phyloP scores from a whole-genome alignment of 1,284 basidiomycete genomes.

The Takashimella koratensis region DNA sequence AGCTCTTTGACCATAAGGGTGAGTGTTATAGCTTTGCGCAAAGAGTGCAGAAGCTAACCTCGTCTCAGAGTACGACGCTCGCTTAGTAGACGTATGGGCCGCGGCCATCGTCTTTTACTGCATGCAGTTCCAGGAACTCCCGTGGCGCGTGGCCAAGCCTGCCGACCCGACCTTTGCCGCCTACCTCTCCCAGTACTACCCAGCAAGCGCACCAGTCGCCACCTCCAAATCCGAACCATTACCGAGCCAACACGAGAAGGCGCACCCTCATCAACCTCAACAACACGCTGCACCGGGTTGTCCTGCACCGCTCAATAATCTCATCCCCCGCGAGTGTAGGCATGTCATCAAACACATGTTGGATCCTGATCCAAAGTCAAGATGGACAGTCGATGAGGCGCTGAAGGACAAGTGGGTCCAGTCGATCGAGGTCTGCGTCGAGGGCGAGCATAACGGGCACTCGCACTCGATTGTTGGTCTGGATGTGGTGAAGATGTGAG shows the following conservation, averaged over 20 bases:
- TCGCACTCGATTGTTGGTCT: conserved; percentile 37
- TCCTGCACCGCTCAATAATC: conserved; percentile 64
- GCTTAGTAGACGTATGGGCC: conserved; percentile 97
- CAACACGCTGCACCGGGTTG: conserved; percentile 17
- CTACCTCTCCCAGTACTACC: conserved; percentile 65
- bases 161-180: conserved; percentile 78
- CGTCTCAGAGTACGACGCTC: conserved; percentile 84
- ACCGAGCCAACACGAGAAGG: not conserved
- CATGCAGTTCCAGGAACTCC: conserved; percentile 92
- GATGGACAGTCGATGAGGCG: conserved; percentile 78
- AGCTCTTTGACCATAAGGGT: conserved; percentile 95
- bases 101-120: conserved; percentile 97
- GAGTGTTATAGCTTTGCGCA: too few relatives aligned
- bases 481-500: conserved; percentile 35
- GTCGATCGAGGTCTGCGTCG: conserved; percentile 59
- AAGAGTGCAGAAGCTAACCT: conserved; percentile 4
- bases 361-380: conserved; percentile 82
- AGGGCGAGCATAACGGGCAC: conserved; percentile 41
- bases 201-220: conserved; percentile 20
- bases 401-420: conserved; percentile 78
- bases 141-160: conserved; percentile 90
- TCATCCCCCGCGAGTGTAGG: conserved; percentile 81
- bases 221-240: not conserved
- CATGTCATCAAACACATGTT: conserved; percentile 89
- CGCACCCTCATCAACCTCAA: not conserved